A percentile compares a stretch with the other conserved stretches of the same genome.
Evolutionary conservation across 2,329 filamentous ascomycete species (phyloP).

Genomic region (Hypoxylon sp.): DNA sequence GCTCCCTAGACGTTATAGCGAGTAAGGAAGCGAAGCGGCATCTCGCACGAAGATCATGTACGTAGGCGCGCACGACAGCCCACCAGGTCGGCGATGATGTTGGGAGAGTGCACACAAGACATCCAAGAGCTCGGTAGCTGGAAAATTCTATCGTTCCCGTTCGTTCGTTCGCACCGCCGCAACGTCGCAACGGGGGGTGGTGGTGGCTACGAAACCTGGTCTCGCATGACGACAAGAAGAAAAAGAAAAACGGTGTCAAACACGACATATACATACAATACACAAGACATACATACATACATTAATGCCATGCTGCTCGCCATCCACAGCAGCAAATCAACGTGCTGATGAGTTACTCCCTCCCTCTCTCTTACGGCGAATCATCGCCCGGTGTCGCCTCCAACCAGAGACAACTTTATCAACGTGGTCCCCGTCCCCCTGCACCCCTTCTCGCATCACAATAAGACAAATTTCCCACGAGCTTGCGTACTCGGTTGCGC

Average conservation of each 20-base stretch:
- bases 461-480: slow-evolving; percentile 41
- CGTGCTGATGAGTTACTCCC: not conserved
- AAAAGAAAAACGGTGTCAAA: slow-evolving; percentile 22
- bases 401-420: slow-evolving; percentile 6
- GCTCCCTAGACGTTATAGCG: slow-evolving; percentile 2
- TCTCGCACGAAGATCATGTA: slow-evolving; percentile 14
- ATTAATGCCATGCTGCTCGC: slow-evolving; percentile 14
- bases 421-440: slow-evolving; percentile 25
- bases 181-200: not conserved
- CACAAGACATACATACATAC: no score
- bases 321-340: slow-evolving; percentile 8
- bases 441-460: slow-evolving; percentile 15
- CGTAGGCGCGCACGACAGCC: slow-evolving; percentile 16
- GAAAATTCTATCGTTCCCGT: slow-evolving; percentile 3
- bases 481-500: slow-evolving; percentile 31
- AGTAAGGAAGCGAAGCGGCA: slow-evolving; percentile 5
- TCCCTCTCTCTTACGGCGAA: not conserved
- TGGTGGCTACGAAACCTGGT: slow-evolving; percentile 30
- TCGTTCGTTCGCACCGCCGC: no score
- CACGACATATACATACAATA: not conserved
- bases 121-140: slow-evolving; percentile 29
- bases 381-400: slow-evolving; percentile 10
- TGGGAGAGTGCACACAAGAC: slow-evolving; percentile 13
- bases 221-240: slow-evolving; percentile 33
- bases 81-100: slow-evolving; percentile 5